Evolutionary conservation across 192 early-diverging fungal genomes (phyloP).

Genomic region (Umbelopsis ramanniana): DNA sequence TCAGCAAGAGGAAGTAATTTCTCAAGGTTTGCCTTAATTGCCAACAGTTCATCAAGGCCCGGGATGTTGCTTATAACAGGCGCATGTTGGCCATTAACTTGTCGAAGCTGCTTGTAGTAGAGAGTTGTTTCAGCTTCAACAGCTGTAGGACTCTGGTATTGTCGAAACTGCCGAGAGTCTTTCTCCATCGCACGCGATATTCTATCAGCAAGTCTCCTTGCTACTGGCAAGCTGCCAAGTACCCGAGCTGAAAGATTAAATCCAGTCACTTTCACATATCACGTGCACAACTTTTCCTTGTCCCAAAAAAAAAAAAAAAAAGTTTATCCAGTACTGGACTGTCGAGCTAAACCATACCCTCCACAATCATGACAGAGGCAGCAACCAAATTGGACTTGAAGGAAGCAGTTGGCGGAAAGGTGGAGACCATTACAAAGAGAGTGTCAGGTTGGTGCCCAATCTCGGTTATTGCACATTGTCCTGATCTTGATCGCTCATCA

Average conservation of each 20-base stretch:
- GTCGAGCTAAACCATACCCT: not conserved
- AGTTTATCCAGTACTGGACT: not conserved
- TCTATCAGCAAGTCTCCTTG: not conserved
- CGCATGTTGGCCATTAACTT: not conserved
- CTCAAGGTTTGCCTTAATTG: conserved; percentile 36
- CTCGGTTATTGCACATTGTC: not conserved
- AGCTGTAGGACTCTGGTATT: conserved; percentile 18
- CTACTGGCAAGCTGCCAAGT: too few species aligned
- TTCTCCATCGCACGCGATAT: conserved; percentile 22
- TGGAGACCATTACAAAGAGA: conserved; percentile 43
- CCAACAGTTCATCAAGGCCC: conserved; percentile 29
- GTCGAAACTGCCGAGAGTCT: conserved; percentile 18
- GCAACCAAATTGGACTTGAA: conserved; percentile 22
- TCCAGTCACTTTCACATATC: not conserved
- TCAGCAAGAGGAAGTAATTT: conserved; percentile 29
- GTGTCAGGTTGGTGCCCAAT: conserved; percentile 32
- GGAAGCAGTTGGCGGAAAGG: conserved; percentile 34
- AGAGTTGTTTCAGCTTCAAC: not conserved
- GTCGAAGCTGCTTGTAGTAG: conserved; percentile 9
- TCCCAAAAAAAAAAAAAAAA: conserved; percentile 17
- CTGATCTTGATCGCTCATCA: not conserved
- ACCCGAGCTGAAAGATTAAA: not conserved
- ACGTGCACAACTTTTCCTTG: not conserved
- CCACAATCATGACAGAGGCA: conserved; percentile 5
- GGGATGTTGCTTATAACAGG: conserved; percentile 29